Percentiles rank a stretch among this genome's conserved stretches.
Conservation (phyloP, 2,329 filamentous ascomycete genomes). For the Apiospora saccharicola region DNA sequence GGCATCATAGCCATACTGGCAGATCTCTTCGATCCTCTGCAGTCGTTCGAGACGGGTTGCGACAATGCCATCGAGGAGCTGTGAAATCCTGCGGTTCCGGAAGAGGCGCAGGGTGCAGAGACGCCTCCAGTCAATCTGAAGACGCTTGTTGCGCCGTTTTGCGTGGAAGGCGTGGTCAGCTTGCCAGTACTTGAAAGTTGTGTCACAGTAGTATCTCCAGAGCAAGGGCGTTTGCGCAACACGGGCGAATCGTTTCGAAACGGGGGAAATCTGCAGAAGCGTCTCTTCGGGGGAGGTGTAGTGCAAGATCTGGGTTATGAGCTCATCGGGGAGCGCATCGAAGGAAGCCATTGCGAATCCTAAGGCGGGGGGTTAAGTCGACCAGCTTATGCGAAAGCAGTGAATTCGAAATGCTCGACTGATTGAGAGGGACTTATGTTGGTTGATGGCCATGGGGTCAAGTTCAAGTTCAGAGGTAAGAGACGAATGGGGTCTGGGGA, state of each 20-base stretch:
- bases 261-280: conserved; percentile 54
- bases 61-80: conserved; percentile 73
- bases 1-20: conserved; percentile 80
- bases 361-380: neutral
- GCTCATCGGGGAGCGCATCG: conserved; percentile 76
- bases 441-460: neutral
- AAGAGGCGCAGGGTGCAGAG: conserved; percentile 66
- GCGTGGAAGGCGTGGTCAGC: conserved; percentile 64
- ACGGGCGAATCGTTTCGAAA: conserved; percentile 69
- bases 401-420: conserved; percentile 6
- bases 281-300: conserved; percentile 65
- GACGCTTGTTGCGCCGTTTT: conserved; percentile 61
- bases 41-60: conserved; percentile 74
- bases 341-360: conserved; percentile 40
- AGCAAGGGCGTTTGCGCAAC: conserved; percentile 76
- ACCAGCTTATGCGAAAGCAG: neutral
- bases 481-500: conserved; percentile 1
- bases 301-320: conserved; percentile 80
- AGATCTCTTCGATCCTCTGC: conserved; percentile 73
- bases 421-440: neutral
- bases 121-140: conserved; percentile 75
- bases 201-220: conserved; percentile 79
- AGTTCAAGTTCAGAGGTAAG: neutral
- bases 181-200: conserved; percentile 79
- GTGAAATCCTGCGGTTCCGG: conserved; percentile 59